Evolutionary conservation across 139 green algal species (phyloP).

Genomic region (Microglena sp.): DNA sequence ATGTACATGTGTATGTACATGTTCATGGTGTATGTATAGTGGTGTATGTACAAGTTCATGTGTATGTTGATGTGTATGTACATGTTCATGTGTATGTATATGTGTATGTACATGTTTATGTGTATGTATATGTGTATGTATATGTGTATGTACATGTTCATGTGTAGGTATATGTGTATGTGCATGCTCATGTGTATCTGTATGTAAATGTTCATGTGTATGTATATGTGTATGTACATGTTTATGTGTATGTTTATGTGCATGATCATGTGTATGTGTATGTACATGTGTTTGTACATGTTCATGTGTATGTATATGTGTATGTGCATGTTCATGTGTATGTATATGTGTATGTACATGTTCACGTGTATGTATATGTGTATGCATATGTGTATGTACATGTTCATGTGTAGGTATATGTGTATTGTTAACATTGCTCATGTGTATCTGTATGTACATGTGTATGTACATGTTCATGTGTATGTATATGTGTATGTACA

Average conservation of each 20-base stretch:
- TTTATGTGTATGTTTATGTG: conserved; percentile 9
- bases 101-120: conserved; percentile 5
- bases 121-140: conserved; percentile 1
- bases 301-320: background rate
- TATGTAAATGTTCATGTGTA: background rate
- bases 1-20: conserved; percentile 1
- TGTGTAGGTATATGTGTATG: background rate
- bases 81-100: background rate
- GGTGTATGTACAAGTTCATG: background rate
- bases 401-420: background rate
- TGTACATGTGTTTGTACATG: background rate
- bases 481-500: background rate
- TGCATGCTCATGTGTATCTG: background rate
- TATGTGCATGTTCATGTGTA: background rate
- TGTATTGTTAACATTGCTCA: no score
- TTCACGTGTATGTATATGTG: no score
- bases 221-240: conserved; percentile 1
- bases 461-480: background rate
- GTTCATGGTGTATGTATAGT: background rate
- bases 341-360: no score
- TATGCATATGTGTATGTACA: background rate
- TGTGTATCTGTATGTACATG: background rate
- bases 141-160: background rate
- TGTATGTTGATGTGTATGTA: background rate
- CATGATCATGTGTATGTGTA: background rate